phyloP scores from a whole-genome alignment of 148 eudicot species.

The Silene uniflora region DNA sequence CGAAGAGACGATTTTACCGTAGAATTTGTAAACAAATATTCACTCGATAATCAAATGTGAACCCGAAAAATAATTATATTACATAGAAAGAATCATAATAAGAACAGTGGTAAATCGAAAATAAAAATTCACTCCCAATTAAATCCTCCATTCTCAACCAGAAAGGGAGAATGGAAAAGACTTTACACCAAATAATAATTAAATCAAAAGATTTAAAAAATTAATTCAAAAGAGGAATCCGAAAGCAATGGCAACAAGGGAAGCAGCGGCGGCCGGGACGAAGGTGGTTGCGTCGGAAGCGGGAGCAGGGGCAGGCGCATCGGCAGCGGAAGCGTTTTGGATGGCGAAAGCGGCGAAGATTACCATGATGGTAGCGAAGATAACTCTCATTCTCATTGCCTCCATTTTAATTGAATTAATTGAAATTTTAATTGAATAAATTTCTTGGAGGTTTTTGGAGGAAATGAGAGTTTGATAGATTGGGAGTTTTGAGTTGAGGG shows the following conservation, averaged over 20 bases:
- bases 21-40: too few relatives aligned
- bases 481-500: neutral
- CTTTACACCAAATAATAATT: neutral
- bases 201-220: neutral
- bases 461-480: neutral
- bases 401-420: neutral
- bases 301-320: constrained; percentile 36
- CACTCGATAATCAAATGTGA: neutral
- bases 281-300: constrained; percentile 30
- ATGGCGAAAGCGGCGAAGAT: constrained; percentile 33
- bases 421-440: neutral
- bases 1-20: too few relatives aligned
- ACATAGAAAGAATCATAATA: neutral
- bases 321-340: constrained; percentile 32
- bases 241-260: constrained; percentile 30
- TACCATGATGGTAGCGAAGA: constrained; percentile 27
- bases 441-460: neutral
- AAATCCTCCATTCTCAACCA: neutral
- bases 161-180: neutral
- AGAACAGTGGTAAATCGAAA: neutral
- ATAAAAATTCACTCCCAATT: neutral
- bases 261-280: constrained; percentile 35
- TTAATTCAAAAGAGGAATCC: constrained; percentile 30
- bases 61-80: neutral
- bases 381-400: constrained; percentile 2